A percentile compares a stretch with the other conserved stretches of the same genome.
phyloP scores from a whole-genome alignment of 108 stramenopile genomes.

The Stephanodiscus triporus region DNA sequence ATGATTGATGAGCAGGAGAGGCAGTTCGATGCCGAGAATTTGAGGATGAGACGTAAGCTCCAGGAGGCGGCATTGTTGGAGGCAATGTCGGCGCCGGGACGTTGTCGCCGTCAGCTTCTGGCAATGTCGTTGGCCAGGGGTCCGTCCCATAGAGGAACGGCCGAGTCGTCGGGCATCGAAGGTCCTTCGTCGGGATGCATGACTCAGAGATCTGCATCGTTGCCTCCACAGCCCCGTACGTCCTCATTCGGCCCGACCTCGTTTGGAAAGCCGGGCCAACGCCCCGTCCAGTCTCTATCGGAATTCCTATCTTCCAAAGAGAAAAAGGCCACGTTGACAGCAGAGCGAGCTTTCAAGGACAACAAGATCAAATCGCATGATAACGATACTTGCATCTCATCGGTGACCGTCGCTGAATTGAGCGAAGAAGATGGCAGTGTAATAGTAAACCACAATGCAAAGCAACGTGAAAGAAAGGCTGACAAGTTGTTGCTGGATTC shows the following conservation, averaged over 20 bases:
- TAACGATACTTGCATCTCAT: not conserved
- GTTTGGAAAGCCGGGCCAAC: not conserved
- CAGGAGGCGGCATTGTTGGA: conserved; percentile 20
- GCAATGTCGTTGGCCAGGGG: not conserved
- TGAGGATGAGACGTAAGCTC: not conserved
- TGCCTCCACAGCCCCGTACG: not conserved
- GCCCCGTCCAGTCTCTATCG: not conserved
- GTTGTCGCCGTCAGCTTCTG: not conserved
- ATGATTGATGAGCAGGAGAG: not conserved
- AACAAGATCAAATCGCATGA: not conserved
- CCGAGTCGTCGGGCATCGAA: not conserved
- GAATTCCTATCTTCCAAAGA: conserved; percentile 4
- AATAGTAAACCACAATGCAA: not conserved
- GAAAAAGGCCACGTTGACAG: not conserved
- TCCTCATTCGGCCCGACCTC: not conserved
- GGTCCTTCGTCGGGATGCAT: too few relatives aligned
- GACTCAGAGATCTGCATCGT: not conserved
- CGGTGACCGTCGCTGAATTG: not conserved
- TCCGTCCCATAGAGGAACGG: too few relatives aligned
- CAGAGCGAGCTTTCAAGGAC: not conserved
- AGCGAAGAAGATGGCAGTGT: not conserved
- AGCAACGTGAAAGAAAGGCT: too few relatives aligned
- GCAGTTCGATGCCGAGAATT: not conserved
- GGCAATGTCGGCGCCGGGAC: conserved; percentile 24
- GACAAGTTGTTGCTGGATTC: too few relatives aligned